Evolutionary conservation across 2,329 filamentous ascomycete species (phyloP).

Genomic region (Phialemoniopsis sp.): DNA sequence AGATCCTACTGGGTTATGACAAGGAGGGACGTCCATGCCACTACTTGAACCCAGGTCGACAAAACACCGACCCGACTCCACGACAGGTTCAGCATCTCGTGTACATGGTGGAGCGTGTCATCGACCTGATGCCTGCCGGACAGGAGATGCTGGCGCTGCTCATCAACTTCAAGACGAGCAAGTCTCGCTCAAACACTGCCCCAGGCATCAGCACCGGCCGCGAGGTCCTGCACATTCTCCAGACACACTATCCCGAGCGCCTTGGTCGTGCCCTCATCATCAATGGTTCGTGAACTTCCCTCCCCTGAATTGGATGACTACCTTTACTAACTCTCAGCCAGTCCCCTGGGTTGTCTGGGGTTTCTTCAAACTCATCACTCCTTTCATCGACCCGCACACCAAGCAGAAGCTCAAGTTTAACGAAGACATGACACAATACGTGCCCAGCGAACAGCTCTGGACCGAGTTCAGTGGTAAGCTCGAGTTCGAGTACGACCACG

Average conservation of each 20-base stretch:
- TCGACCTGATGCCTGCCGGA: constrained; percentile 81
- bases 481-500: constrained; percentile 89
- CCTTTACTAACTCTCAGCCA: constrained; percentile 24
- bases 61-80: constrained; percentile 86
- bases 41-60: constrained; percentile 83
- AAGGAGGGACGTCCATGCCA: constrained; percentile 80
- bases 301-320: not conserved
- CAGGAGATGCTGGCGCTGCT: constrained; percentile 84
- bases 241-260: constrained; percentile 93
- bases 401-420: constrained; percentile 97
- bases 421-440: constrained; percentile 78
- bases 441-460: constrained; percentile 80
- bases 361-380: constrained; percentile 94
- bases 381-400: constrained; percentile 94
- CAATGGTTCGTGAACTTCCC: constrained; percentile 57
- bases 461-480: constrained; percentile 71
- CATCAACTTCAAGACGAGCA: constrained; percentile 85
- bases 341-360: constrained; percentile 88
- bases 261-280: constrained; percentile 85
- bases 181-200: constrained; percentile 66
- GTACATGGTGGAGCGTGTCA: constrained; percentile 88
- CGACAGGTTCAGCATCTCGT: constrained; percentile 91
- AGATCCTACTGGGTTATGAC: constrained; percentile 85
- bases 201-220: constrained; percentile 73
- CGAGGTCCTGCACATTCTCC: constrained; percentile 84